These are phyloP conservation scores for Hortaea werneckii DNA, from an alignment of 2,329 filamentous ascomycete genomes.

Conservation along the genomic window DNA sequence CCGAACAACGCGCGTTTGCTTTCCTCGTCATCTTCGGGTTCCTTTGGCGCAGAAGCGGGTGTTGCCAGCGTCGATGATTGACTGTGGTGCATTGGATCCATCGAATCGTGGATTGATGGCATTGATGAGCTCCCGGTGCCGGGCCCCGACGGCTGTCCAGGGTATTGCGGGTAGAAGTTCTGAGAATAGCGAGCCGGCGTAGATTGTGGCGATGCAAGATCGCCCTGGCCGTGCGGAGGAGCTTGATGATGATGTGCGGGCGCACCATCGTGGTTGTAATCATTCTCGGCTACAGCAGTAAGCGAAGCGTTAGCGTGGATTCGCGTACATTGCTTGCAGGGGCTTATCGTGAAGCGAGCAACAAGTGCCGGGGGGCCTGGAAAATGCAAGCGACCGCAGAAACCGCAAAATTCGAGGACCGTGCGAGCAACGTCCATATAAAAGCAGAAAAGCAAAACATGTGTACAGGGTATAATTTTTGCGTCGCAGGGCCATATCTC, in stretches of 20 bases:
- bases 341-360: slow-evolving; percentile 19
- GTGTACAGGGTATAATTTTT: neutral
- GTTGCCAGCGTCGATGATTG: slow-evolving; percentile 23
- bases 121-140: slow-evolving; percentile 49
- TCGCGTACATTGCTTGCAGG: slow-evolving; percentile 17
- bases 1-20: slow-evolving; percentile 66
- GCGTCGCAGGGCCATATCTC: neutral
- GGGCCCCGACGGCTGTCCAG: slow-evolving; percentile 42
- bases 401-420: slow-evolving; percentile 7
- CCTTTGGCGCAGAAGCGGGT: slow-evolving; percentile 29
- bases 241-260: slow-evolving; percentile 58
- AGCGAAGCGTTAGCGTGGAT: slow-evolving; percentile 34
- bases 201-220: slow-evolving; percentile 40
- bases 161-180: slow-evolving; percentile 64
- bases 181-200: slow-evolving; percentile 65
- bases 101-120: slow-evolving; percentile 52
- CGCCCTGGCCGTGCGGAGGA: slow-evolving; percentile 44
- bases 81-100: slow-evolving; percentile 33
- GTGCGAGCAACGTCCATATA: slow-evolving; percentile 6
- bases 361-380: slow-evolving; percentile 7
- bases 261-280: slow-evolving; percentile 46
- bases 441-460: neutral
- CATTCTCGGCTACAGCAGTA: slow-evolving; percentile 45
- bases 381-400: slow-evolving; percentile 14
- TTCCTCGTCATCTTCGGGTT: slow-evolving; percentile 44